These are phyloP conservation scores for Aspergillus wentii DNA, from an alignment of 495 filamentous ascomycete genomes.

Conservation along the genomic window DNA sequence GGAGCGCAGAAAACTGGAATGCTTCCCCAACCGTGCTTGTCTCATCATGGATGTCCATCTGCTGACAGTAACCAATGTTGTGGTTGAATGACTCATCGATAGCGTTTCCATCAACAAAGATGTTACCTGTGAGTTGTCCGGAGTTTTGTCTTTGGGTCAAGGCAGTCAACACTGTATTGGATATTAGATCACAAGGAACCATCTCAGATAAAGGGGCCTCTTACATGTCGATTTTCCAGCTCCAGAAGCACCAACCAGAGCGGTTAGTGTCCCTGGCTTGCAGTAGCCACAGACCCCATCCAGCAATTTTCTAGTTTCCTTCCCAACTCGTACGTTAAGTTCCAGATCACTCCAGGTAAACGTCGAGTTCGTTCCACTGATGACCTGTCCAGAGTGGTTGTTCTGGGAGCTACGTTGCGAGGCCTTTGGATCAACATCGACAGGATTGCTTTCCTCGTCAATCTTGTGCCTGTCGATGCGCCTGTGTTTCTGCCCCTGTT, in stretches of 20 bases:
- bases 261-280: slow-evolving; percentile 72
- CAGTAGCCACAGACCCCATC: slow-evolving; percentile 71
- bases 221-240: slow-evolving; percentile 82
- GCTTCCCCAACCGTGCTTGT: slow-evolving; percentile 81
- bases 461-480: slow-evolving; percentile 24
- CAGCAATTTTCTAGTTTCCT: slow-evolving; percentile 62
- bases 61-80: slow-evolving; percentile 78
- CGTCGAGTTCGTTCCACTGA: slow-evolving; percentile 46
- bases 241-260: slow-evolving; percentile 79
- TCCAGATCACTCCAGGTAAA: slow-evolving; percentile 49
- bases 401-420: slow-evolving; percentile 9
- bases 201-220: neutral
- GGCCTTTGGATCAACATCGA: slow-evolving; percentile 12
- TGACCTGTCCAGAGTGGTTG: slow-evolving; percentile 16
- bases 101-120: slow-evolving; percentile 64
- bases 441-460: slow-evolving; percentile 44
- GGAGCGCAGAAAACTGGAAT: slow-evolving; percentile 76
- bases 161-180: slow-evolving; percentile 62
- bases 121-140: slow-evolving; percentile 67
- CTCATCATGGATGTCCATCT: slow-evolving; percentile 82
- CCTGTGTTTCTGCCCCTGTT: slow-evolving; percentile 46
- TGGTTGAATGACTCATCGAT: slow-evolving; percentile 72
- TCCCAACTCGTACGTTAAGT: slow-evolving; percentile 61
- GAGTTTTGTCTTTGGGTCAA: slow-evolving; percentile 71
- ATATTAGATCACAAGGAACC: neutral